Evolutionary conservation across 2,329 filamentous ascomycete genomes (phyloP).

Genomic region (Epichloe festucae): DNA sequence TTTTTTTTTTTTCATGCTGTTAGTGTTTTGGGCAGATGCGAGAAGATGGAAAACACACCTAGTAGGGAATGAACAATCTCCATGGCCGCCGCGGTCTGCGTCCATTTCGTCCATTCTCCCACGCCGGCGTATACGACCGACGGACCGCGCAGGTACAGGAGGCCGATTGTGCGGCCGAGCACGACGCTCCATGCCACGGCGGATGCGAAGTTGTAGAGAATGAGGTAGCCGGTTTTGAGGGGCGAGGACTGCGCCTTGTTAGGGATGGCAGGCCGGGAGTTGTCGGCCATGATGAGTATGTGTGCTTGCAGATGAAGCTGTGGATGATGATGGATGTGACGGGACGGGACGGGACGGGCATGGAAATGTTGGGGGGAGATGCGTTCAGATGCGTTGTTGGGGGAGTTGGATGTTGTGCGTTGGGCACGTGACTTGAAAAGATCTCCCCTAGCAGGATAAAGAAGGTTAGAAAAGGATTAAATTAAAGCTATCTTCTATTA

Average conservation of each 20-base stretch:
- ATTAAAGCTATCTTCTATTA: too few relatives aligned
- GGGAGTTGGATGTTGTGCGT: too few relatives aligned
- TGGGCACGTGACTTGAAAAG: too few relatives aligned
- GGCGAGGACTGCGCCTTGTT: conserved; percentile 1
- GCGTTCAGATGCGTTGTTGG: too few relatives aligned
- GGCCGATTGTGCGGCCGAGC: conserved; percentile 49
- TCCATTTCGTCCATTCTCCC: conserved; percentile 60
- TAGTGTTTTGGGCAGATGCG: background rate
- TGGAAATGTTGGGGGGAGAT: background rate
- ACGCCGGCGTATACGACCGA: conserved; percentile 46
- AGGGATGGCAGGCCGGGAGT: background rate
- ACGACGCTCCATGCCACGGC: conserved; percentile 68
- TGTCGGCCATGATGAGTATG: background rate
- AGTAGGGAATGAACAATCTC: conserved; percentile 73
- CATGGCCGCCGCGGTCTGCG: conserved; percentile 70
- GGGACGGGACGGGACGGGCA: background rate
- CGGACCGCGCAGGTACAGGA: conserved; percentile 42
- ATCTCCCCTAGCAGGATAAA: too few relatives aligned
- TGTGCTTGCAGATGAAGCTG: background rate
- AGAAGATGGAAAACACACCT: conserved; percentile 36
- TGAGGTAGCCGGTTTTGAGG: conserved; percentile 54
- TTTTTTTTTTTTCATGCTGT: background rate
- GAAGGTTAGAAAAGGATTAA: too few relatives aligned
- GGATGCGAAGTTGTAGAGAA: conserved; percentile 73
- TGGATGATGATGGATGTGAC: background rate